Conservation (phyloP, 2,329 filamentous ascomycete genomes). For the Ceratocystis smalleyi region DNA sequence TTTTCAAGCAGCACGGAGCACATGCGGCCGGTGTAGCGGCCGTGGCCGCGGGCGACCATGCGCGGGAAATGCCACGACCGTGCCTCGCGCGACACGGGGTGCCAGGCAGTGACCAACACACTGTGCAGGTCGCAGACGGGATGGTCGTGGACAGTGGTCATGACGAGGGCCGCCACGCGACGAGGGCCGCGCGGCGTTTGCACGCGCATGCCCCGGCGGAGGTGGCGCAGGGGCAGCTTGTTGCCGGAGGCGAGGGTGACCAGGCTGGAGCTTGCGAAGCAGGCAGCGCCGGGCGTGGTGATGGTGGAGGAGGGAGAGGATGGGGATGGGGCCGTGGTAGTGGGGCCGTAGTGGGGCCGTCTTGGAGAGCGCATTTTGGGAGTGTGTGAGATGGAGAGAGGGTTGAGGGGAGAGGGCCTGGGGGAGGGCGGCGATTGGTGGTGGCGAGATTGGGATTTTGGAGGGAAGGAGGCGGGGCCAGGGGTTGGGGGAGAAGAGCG, state of each 20-base stretch:
- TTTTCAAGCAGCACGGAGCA: constrained; percentile 43
- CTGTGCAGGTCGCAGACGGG: constrained; percentile 32
- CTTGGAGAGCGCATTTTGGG: not conserved
- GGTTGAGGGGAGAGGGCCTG: not conserved
- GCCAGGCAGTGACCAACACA: constrained; percentile 43
- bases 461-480: not conserved
- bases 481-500: not conserved
- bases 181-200: constrained; percentile 36
- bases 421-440: not conserved
- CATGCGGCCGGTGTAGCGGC: constrained; percentile 35
- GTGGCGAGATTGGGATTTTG: not conserved
- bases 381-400: not conserved
- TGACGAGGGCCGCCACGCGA: constrained; percentile 35
- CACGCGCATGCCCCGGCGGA: constrained; percentile 34
- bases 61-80: constrained; percentile 34
- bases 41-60: constrained; percentile 22
- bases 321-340: not conserved
- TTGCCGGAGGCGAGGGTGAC: constrained; percentile 32
- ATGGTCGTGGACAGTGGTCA: constrained; percentile 29
- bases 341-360: constrained; percentile 1
- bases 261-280: constrained; percentile 36
- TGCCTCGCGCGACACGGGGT: constrained; percentile 33
- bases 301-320: constrained; percentile 24
- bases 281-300: constrained; percentile 25
- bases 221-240: constrained; percentile 27